A percentile compares a stretch with the other conserved stretches of the same genome.
Evolutionary conservation across 139 green algal genomes (phyloP).

Genomic region (Nannochloris sp.): DNA sequence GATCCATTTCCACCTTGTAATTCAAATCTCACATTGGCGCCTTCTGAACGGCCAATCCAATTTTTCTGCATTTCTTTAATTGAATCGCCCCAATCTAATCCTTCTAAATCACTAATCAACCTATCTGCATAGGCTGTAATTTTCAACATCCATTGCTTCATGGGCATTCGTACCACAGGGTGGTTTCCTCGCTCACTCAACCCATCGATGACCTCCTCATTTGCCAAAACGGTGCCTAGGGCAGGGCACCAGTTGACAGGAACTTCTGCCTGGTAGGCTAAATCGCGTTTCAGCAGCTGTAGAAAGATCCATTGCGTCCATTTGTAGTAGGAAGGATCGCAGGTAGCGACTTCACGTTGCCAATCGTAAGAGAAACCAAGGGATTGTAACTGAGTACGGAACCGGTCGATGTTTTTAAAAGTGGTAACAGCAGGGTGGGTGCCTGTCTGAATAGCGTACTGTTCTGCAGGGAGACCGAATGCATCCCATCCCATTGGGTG

Average conservation of each 20-base stretch:
- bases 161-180: constrained; percentile 90
- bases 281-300: constrained; percentile 81
- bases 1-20: constrained; percentile 13
- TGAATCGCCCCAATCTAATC: constrained; percentile 87
- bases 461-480: constrained; percentile 96
- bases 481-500: constrained; percentile 99
- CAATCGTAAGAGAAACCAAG: constrained; percentile 96
- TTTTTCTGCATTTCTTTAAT: constrained; percentile 99
- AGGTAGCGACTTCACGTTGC: constrained; percentile 86
- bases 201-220: constrained; percentile 94
- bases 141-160: constrained; percentile 98
- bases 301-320: constrained; percentile 99
- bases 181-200: constrained; percentile 83
- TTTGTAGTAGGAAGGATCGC: constrained; percentile 79
- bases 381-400: constrained; percentile 84
- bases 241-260: constrained; percentile 98
- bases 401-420: constrained; percentile 80
- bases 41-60: constrained; percentile 93
- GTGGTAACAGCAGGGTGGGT: constrained; percentile 91
- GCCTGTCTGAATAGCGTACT: constrained; percentile 95
- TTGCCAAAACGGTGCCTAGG: constrained; percentile 93
- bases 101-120: constrained; percentile 87
- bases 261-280: constrained; percentile 97
- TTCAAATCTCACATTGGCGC: constrained; percentile 32
- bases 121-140: constrained; percentile 95